These are phyloP conservation scores for Yamadazyma aaseri DNA, from an alignment of 1,139 yeast genomes.

Conservation along the genomic window DNA sequence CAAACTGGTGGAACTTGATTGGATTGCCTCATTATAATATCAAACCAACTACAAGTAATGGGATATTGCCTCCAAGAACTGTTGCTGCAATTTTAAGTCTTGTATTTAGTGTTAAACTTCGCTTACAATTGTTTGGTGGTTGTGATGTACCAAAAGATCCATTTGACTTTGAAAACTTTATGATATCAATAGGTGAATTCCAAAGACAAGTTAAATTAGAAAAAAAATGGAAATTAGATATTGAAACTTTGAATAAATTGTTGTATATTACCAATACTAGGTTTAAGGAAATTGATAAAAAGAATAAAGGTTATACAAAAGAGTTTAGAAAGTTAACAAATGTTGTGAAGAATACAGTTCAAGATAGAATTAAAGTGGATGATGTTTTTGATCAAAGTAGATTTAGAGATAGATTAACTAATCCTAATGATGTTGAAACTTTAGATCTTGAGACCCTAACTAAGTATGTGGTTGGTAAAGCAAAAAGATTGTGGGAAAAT, in stretches of 20 bases:
- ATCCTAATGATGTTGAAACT: slow-evolving; percentile 46
- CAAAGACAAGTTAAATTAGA: slow-evolving; percentile 62
- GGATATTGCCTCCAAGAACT: slow-evolving; percentile 61
- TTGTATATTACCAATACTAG: slow-evolving; percentile 58
- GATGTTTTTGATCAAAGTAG: slow-evolving; percentile 22
- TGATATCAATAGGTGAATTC: slow-evolving; percentile 57
- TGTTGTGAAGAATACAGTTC: slow-evolving; percentile 72
- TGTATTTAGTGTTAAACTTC: slow-evolving; percentile 61
- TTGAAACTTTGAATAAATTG: slow-evolving; percentile 59
- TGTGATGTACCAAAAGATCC: slow-evolving; percentile 87
- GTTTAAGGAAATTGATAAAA: slow-evolving; percentile 18
- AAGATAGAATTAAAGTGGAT: slow-evolving; percentile 49
- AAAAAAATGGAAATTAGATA: slow-evolving; percentile 59
- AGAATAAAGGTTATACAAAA: slow-evolving; percentile 35
- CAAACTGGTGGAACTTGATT: slow-evolving; percentile 79
- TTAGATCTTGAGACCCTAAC: slow-evolving; percentile 39
- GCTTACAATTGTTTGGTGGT: slow-evolving; percentile 66
- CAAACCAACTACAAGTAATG: slow-evolving; percentile 46
- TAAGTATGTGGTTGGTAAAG: slow-evolving; percentile 35
- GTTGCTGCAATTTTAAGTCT: slow-evolving; percentile 65
- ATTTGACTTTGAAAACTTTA: slow-evolving; percentile 66
- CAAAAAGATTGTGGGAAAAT: slow-evolving; percentile 29
- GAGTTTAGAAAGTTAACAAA: slow-evolving; percentile 63
- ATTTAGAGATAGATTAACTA: slow-evolving; percentile 35
- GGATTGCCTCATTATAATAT: slow-evolving; percentile 62